Evolutionary conservation across 202 grass and related monocot genomes (phyloP).

Genomic region (Carex arenaria): DNA sequence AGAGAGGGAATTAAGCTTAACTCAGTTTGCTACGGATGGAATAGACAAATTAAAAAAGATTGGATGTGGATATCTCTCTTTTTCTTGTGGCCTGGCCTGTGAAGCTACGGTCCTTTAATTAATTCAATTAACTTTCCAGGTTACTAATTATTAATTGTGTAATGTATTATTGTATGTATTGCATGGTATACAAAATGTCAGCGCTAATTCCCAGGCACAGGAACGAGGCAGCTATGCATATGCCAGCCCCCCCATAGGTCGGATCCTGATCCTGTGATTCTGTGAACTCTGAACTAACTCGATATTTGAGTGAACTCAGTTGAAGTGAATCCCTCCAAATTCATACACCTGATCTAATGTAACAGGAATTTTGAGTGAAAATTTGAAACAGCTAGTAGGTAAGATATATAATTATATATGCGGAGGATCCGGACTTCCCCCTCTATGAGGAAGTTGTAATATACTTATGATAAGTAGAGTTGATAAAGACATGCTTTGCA

Average conservation of each 20-base stretch:
- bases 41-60: background rate
- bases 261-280: no score
- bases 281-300: no score
- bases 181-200: background rate
- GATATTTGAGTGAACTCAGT: no score
- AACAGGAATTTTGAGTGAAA: no score
- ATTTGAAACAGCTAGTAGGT: no score
- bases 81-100: background rate
- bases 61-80: constrained; percentile 4
- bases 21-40: background rate
- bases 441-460: no score
- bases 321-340: no score
- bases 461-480: background rate
- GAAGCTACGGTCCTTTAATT: background rate
- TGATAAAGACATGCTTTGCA: background rate
- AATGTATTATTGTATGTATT: no score
- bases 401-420: no score
- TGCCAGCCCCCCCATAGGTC: no score
- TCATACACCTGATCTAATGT: no score
- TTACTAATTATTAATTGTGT: background rate
- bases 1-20: background rate
- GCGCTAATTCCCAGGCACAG: background rate
- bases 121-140: background rate
- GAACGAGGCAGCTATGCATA: background rate
- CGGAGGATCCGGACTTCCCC: no score